A percentile compares a stretch with the other conserved stretches of the same genome.
Evolutionary conservation across 208 protist species (phyloP).

Genomic region (Trichomonas vaginalis): DNA sequence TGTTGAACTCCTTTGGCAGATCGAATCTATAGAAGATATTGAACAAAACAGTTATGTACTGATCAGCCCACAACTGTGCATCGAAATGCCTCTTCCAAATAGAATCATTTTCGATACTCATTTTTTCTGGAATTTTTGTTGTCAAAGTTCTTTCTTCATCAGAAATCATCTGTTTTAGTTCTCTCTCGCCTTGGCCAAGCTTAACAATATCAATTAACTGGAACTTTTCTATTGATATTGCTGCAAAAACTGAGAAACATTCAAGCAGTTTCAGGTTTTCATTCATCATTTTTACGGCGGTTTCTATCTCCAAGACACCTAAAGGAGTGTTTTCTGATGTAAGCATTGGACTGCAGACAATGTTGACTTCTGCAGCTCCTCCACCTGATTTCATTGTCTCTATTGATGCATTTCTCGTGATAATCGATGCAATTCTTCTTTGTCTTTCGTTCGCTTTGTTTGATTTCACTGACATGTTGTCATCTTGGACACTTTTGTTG

Average conservation of each 20-base stretch:
- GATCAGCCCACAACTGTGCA: not conserved
- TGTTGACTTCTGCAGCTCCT: not conserved
- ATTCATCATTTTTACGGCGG: not conserved
- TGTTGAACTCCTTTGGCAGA: conserved; percentile 17
- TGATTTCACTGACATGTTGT: not conserved
- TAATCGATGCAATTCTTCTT: not conserved
- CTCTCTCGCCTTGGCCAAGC: not conserved
- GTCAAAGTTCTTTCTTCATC: not conserved
- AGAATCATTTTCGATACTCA: not conserved
- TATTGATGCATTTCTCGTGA: not conserved
- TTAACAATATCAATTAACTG: not conserved
- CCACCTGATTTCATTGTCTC: not conserved
- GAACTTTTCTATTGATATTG: not conserved
- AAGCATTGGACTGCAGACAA: not conserved
- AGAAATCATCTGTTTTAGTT: not conserved
- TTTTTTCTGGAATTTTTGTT: not conserved
- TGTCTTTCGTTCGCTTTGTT: not conserved
- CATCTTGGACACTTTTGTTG: not conserved
- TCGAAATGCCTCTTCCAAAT: not conserved
- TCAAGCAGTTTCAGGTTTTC: not conserved
- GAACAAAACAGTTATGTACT: not conserved
- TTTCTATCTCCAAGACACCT: not conserved
- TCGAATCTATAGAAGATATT: conserved; percentile 18
- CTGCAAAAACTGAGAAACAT: not conserved
- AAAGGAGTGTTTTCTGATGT: not conserved